These are phyloP conservation scores for Teunomyces panamensis DNA, from an alignment of 805 yeast genomes.

Conservation along the genomic window DNA sequence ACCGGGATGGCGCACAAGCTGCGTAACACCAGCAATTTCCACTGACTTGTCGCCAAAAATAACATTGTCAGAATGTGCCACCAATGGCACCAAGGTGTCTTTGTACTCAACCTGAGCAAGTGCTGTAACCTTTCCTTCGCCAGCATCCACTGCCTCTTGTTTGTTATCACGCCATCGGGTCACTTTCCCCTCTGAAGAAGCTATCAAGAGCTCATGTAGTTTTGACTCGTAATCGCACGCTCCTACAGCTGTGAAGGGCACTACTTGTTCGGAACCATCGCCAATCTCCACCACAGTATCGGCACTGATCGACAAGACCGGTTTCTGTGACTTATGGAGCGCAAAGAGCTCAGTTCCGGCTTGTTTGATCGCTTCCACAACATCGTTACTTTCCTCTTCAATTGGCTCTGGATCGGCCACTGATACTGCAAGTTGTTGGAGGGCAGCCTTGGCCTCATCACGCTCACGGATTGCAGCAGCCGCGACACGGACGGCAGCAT, in stretches of 20 bases:
- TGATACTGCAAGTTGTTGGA: constrained; percentile 51
- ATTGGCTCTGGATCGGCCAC: constrained; percentile 23
- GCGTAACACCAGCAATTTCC: constrained; percentile 6
- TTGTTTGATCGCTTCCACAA: constrained; percentile 8
- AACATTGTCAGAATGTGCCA: constrained; percentile 18
- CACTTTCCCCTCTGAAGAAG: no score
- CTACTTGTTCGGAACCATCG: not conserved
- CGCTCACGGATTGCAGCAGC: constrained; percentile 71
- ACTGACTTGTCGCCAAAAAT: constrained; percentile 10
- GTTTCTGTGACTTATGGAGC: constrained; percentile 29
- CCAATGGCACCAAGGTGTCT: constrained; percentile 14
- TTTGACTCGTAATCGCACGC: not conserved
- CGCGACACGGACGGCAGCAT: constrained; percentile 87
- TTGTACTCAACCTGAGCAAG: constrained; percentile 8
- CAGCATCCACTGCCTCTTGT: no score
- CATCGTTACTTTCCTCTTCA: no score
- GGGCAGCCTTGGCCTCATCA: constrained; percentile 67
- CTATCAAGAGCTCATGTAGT: not conserved
- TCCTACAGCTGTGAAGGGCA: not conserved
- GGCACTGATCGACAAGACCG: not conserved
- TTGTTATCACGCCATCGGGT: no score
- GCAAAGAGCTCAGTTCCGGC: constrained; percentile 35
- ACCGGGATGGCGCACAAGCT: constrained; percentile 32
- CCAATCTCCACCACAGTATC: not conserved
- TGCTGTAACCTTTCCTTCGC: not conserved